These are phyloP conservation scores for Xylariales sp. DNA, from an alignment of 2,329 filamentous ascomycete species.

Conservation along the genomic window DNA sequence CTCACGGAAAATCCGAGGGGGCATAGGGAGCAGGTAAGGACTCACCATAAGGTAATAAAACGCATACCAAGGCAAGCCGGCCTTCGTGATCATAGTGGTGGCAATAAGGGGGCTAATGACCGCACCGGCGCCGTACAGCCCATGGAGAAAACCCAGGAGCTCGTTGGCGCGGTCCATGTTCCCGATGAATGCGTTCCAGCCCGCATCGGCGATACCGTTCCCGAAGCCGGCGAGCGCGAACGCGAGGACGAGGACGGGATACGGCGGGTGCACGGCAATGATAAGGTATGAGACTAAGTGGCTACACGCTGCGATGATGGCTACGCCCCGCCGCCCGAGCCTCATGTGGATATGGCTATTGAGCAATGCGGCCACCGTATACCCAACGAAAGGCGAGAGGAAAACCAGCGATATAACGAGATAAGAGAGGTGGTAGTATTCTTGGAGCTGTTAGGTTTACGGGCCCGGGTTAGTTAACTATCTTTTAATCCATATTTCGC, in stretches of 20 bases:
- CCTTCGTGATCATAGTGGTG: slow-evolving; percentile 75
- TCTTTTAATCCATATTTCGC: background rate
- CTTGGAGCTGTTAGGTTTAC: slow-evolving; percentile 54
- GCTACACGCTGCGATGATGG: slow-evolving; percentile 67
- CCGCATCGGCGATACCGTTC: slow-evolving; percentile 72
- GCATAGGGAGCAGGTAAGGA: slow-evolving; percentile 2
- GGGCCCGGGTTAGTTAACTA: slow-evolving; percentile 12
- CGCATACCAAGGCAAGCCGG: slow-evolving; percentile 70
- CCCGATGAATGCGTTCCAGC: slow-evolving; percentile 68
- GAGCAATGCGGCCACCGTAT: slow-evolving; percentile 58
- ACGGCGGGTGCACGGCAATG: slow-evolving; percentile 73
- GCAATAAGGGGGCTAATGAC: slow-evolving; percentile 77
- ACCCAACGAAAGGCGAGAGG: slow-evolving; percentile 59
- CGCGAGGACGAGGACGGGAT: slow-evolving; percentile 72
- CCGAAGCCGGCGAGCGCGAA: slow-evolving; percentile 77
- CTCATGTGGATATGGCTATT: slow-evolving; percentile 56
- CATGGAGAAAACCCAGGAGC: slow-evolving; percentile 75
- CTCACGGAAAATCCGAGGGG: too few relatives aligned
- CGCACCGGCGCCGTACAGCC: slow-evolving; percentile 75
- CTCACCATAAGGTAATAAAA: slow-evolving; percentile 82
- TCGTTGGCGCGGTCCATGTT: slow-evolving; percentile 77
- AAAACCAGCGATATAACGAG: slow-evolving; percentile 62
- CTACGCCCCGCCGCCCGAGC: slow-evolving; percentile 74
- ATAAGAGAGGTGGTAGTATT: slow-evolving; percentile 59
- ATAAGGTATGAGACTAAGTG: slow-evolving; percentile 74